phyloP scores from a whole-genome alignment of 306 rosid species.

The Citrullus colocynthis region DNA sequence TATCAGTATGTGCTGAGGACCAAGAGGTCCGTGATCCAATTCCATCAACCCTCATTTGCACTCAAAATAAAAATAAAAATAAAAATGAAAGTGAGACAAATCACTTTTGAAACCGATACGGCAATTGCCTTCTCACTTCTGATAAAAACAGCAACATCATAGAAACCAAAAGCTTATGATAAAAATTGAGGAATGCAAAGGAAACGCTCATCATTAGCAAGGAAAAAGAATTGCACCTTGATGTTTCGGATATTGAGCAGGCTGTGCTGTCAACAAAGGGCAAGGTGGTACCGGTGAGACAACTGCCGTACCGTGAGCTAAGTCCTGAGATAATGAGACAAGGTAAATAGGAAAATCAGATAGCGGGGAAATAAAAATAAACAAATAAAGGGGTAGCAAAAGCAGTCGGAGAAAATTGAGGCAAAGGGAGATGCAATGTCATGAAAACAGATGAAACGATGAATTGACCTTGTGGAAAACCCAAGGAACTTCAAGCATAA shows the following conservation, averaged over 20 bases:
- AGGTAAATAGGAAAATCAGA: conserved; percentile 1
- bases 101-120: neutral
- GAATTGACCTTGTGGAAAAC: neutral
- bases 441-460: neutral
- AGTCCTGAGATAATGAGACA: conserved; percentile 43
- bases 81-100: too few relatives aligned
- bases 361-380: neutral
- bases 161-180: neutral
- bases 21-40: too few relatives aligned
- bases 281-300: conserved; percentile 40
- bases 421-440: neutral
- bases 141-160: neutral
- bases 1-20: too few relatives aligned
- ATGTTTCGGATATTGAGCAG: conserved; percentile 58
- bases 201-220: neutral
- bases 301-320: conserved; percentile 49
- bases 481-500: neutral
- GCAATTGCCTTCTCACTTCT: neutral
- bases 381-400: neutral
- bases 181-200: neutral
- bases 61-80: too few relatives aligned
- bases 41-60: too few relatives aligned
- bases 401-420: neutral
- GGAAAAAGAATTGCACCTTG: conserved; percentile 38
- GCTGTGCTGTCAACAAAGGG: conserved; percentile 46